Evolutionary conservation across 257 asterid species (phyloP).

Genomic region (Nyctanthes arbortristis): DNA sequence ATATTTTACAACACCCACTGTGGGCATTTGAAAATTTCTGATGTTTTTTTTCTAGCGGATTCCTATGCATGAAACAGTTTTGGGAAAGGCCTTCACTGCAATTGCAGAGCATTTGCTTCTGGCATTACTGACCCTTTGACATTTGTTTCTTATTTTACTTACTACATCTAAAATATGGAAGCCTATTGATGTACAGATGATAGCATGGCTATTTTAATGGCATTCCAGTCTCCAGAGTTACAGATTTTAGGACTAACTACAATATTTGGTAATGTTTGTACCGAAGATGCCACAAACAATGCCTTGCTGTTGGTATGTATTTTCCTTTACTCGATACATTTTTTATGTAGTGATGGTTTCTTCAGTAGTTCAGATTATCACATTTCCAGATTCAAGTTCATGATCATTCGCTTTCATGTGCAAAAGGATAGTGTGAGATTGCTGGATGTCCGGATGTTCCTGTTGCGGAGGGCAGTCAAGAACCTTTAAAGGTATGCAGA

Average conservation of each 20-base stretch:
- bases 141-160: background rate
- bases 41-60: too few relatives aligned
- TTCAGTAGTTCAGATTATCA: background rate
- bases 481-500: slow-evolving; percentile 74
- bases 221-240: slow-evolving; percentile 79
- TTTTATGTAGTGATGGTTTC: slow-evolving; percentile 12
- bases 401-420: slow-evolving; percentile 57
- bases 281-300: slow-evolving; percentile 80
- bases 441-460: slow-evolving; percentile 91
- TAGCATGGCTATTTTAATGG: slow-evolving; percentile 91
- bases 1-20: too few relatives aligned
- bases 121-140: background rate
- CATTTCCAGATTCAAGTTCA: slow-evolving; percentile 29
- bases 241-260: slow-evolving; percentile 90
- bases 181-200: slow-evolving; percentile 60
- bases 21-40: too few relatives aligned
- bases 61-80: background rate
- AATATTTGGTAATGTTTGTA: slow-evolving; percentile 80
- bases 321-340: slow-evolving; percentile 17
- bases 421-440: slow-evolving; percentile 99
- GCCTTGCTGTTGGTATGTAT: slow-evolving; percentile 84
- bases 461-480: slow-evolving; percentile 84
- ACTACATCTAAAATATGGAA: slow-evolving; percentile 4
- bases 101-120: background rate
- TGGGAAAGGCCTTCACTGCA: too few relatives aligned